Evolutionary conservation across 768 basidiomycete genomes (phyloP), one percentile per base, ranked within the genome.

Genomic region (Cyathus striatus): DNA sequence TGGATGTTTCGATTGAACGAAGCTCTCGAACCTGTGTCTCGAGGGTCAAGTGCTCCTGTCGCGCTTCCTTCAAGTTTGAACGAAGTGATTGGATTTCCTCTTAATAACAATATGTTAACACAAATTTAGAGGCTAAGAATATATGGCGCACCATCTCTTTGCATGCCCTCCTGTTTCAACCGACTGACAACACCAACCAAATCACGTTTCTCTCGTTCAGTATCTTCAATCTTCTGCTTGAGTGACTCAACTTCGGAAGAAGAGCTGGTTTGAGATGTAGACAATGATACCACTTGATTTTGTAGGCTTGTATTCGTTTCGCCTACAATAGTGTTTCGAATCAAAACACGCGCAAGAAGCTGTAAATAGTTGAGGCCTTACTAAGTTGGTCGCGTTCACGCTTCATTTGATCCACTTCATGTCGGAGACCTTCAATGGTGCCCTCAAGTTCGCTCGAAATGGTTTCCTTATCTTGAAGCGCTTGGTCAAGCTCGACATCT

Each of bases 131-230:
- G 21, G 23, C 21, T 23, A 30, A 23, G 18, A 27, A 47, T 30
- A 23, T 20, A 13, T 32, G 5, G 54, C 73, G 42, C 43, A 91
- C 92, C 87, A 47, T 92, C 86, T 41, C 85, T 78, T 55, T 86
- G 79, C 6, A 73, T 55, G 32, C 73, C 70, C 47, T 93, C 87
- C 52, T 88, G 80, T 59, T 90, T 87, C 48, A 92, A 64, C 41
- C 88, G 76, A 59, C 86, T 91, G 4, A 93, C 79, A 34, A 92
- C 86, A 22, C 77, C 79, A 33, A 94, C 71, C 37, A 96, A 75
- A 49, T 94, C 90, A 24, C 91, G 80, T 64, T 96, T 96, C 70
- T 96, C 94, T 42, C 87, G 75, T 49, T 96, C 90, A 1, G 76
- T 75, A 47, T 90, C 86, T 17, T 90, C 81, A 3, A 86, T 64